These are phyloP conservation scores for Erodium chrysanthum DNA, from an alignment of 441 rosid genomes.

Conservation along the genomic window DNA sequence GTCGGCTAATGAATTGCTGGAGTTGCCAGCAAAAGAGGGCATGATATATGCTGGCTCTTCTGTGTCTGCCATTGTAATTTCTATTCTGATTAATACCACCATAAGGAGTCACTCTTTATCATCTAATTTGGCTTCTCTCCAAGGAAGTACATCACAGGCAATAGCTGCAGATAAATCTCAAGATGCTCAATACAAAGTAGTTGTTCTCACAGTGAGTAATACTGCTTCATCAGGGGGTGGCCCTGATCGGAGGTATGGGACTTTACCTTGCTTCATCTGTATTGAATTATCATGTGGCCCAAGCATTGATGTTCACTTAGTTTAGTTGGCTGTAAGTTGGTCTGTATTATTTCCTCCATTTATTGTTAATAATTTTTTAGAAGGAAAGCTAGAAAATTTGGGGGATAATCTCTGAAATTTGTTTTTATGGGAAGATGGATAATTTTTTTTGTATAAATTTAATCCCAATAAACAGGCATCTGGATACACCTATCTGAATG, in stretches of 20 bases:
- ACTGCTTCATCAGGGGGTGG: constrained; percentile 80
- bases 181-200: constrained; percentile 42
- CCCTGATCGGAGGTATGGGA: constrained; percentile 77
- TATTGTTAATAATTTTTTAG: background rate
- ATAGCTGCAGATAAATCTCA: constrained; percentile 23
- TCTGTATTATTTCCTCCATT: background rate
- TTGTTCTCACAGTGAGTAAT: constrained; percentile 85
- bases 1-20: constrained; percentile 82
- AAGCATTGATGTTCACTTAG: constrained; percentile 1
- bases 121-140: constrained; percentile 28
- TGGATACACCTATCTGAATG: constrained; percentile 22
- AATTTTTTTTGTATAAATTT: background rate
- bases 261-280: constrained; percentile 5
- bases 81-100: constrained; percentile 35
- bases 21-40: constrained; percentile 59
- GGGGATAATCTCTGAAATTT: background rate
- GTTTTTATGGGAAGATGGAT: background rate
- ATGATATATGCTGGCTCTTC: constrained; percentile 60
- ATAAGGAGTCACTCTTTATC: constrained; percentile 20
- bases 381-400: background rate
- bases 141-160: constrained; percentile 24
- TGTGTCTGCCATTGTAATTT: constrained; percentile 57
- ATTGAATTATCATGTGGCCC: background rate
- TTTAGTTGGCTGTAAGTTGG: background rate
- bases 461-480: constrained; percentile 15